A percentile compares a stretch with the other conserved stretches of the same genome.
phyloP scores from a whole-genome alignment of 1,139 yeast species.

The Suhomyces maxii region DNA sequence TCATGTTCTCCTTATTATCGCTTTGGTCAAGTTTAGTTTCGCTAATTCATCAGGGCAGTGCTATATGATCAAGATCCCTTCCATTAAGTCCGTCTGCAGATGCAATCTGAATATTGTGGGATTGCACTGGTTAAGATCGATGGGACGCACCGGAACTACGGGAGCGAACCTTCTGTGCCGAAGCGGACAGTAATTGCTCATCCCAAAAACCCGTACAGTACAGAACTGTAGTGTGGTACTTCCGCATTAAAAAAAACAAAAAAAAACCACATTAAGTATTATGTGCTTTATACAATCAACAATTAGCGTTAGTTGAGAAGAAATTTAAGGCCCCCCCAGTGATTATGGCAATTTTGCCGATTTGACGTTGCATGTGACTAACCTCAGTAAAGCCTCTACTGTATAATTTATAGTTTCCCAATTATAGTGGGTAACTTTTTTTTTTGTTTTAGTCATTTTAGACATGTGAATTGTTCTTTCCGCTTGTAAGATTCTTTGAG shows the following conservation, averaged over 20 bases:
- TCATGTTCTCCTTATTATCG: too few relatives aligned
- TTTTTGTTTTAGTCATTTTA: background rate
- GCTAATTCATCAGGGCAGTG: background rate
- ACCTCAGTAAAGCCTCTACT: too few relatives aligned
- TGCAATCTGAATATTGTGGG: background rate
- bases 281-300: too few relatives aligned
- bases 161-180: constrained; percentile 3
- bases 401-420: too few relatives aligned
- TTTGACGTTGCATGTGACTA: background rate
- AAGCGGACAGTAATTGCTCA: background rate
- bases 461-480: constrained; percentile 1
- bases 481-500: background rate
- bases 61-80: background rate
- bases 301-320: too few relatives aligned
- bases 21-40: background rate
- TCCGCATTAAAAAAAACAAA: too few relatives aligned
- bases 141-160: background rate
- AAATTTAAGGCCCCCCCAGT: too few relatives aligned
- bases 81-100: background rate
- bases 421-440: too few relatives aligned
- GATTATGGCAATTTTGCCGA: too few relatives aligned
- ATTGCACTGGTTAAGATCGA: background rate
- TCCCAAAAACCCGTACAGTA: too few relatives aligned
- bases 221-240: background rate
- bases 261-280: too few relatives aligned